phyloP scores from a whole-genome alignment of 208 protist species.

The Naegleria fowleri region DNA sequence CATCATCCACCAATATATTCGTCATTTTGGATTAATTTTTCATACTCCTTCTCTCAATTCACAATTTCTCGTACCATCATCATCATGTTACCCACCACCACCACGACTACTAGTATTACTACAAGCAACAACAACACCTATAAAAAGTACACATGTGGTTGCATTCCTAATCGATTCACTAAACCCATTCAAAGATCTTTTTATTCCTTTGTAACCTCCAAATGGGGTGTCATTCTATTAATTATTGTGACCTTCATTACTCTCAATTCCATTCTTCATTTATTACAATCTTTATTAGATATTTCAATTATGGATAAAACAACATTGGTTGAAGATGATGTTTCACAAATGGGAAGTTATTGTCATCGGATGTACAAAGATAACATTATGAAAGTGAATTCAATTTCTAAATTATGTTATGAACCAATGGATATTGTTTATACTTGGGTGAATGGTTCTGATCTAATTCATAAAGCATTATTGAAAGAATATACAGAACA shows the following conservation, averaged over 20 bases:
- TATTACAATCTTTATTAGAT: conserved; percentile 17
- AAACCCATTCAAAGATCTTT: conserved; percentile 54
- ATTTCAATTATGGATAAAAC: not conserved
- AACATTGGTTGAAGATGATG: not conserved
- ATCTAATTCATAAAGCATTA: conserved; percentile 50
- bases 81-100: no score
- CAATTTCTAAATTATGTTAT: conserved; percentile 45
- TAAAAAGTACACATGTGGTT: not conserved
- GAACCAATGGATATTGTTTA: conserved; percentile 80
- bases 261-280: conserved; percentile 51
- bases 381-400: conserved; percentile 50
- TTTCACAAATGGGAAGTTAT: conserved; percentile 1
- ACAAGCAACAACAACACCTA: no score
- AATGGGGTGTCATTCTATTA: conserved; percentile 49
- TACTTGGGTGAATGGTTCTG: conserved; percentile 89
- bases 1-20: no score
- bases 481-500: not conserved
- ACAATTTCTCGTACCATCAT: no score
- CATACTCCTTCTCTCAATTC: no score
- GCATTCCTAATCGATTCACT: not conserved
- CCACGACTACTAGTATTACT: no score
- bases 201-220: conserved; percentile 47
- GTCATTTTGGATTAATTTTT: no score
- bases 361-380: conserved; percentile 37
- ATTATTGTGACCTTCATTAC: conserved; percentile 48